phyloP scores from a whole-genome alignment of 148 eudicot species.

The Bassia scoparia region DNA sequence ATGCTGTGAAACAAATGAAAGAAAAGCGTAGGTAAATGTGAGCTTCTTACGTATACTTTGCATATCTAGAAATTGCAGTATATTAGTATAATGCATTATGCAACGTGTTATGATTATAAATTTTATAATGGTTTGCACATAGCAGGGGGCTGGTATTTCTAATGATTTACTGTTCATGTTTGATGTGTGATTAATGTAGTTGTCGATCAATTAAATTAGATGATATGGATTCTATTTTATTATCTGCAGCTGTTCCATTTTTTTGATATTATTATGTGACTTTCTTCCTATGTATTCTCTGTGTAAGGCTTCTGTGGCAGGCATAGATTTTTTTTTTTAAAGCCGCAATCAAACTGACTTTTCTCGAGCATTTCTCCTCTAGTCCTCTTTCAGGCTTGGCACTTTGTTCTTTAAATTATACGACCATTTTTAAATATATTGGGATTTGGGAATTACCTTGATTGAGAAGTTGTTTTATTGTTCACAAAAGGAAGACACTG shows the following conservation, averaged over 20 bases:
- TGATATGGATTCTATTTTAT: not conserved
- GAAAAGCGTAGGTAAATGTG: conserved; percentile 80
- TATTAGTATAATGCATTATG: conserved; percentile 10
- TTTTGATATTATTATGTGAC: not conserved
- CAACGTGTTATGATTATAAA: conserved; percentile 12
- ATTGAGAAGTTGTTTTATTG: too few relatives aligned
- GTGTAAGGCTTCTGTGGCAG: not conserved
- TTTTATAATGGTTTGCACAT: too few relatives aligned
- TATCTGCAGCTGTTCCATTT: not conserved
- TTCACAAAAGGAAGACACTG: too few relatives aligned
- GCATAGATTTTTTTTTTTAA: not conserved
- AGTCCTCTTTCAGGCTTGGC: not conserved
- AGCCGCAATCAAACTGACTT: too few relatives aligned
- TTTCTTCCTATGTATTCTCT: not conserved
- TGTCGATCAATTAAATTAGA: not conserved
- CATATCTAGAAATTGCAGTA: not conserved
- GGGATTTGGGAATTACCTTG: too few relatives aligned
- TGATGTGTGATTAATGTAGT: not conserved
- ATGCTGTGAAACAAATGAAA: conserved; percentile 98
- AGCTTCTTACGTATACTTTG: conserved; percentile 1
- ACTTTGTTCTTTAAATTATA: not conserved
- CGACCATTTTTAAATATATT: not conserved
- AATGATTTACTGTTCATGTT: too few relatives aligned
- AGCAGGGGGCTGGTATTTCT: too few relatives aligned
- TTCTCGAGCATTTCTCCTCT: not conserved